Conservation (phyloP, 73 alveolate species). For the Paramecium pentaurelia region DNA sequence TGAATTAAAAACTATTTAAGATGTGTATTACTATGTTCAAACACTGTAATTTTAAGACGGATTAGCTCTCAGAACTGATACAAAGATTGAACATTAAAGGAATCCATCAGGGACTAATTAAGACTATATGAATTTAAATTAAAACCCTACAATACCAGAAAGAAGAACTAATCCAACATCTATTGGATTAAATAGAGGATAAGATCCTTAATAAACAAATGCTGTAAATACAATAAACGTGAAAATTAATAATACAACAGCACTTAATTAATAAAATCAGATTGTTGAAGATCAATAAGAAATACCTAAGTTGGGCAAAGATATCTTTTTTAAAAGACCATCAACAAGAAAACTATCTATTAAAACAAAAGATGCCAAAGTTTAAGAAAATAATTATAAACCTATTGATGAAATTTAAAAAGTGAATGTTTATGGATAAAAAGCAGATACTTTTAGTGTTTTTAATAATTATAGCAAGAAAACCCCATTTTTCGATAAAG, state of each 20-base stretch:
- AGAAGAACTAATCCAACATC: background rate
- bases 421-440: background rate
- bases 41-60: background rate
- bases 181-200: background rate
- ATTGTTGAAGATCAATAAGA: background rate
- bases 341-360: constrained; percentile 17
- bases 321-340: background rate
- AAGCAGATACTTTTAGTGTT: background rate
- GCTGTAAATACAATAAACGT: background rate
- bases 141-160: background rate
- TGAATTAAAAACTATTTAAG: background rate
- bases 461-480: background rate
- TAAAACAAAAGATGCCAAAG: background rate
- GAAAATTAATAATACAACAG: background rate
- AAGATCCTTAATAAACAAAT: background rate
- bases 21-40: background rate
- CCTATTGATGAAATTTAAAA: constrained; percentile 6
- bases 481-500: background rate
- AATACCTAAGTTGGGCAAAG: background rate
- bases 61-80: background rate
- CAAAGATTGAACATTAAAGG: background rate
- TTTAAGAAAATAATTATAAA: background rate
- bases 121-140: background rate
- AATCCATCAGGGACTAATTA: background rate
- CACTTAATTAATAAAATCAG: background rate